These are phyloP conservation scores for Neotropicomus parvogracilis DNA, from an alignment of 1,284 basidiomycete genomes.

Conservation along the genomic window DNA sequence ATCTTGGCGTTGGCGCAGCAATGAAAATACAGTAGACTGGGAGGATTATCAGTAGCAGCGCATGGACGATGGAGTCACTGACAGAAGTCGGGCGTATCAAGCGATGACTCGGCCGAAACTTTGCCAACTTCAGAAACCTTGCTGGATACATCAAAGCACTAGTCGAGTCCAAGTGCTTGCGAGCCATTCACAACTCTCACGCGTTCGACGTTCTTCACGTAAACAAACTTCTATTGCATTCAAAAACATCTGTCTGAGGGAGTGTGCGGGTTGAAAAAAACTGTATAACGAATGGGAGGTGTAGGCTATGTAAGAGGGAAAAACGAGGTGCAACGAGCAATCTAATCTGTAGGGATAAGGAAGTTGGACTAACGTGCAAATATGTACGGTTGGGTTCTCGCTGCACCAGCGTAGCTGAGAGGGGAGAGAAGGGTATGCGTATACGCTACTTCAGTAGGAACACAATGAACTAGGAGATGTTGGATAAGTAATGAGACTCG, in stretches of 20 bases:
- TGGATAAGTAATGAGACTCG: conserved; percentile 14
- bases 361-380: conserved; percentile 22
- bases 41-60: conserved; percentile 3
- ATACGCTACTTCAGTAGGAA: conserved; percentile 25
- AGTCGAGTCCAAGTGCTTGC: no score
- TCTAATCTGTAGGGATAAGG: conserved; percentile 17
- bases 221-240: conserved; percentile 28
- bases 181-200: no score
- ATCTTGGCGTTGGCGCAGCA: conserved; percentile 1
- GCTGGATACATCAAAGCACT: conserved; percentile 1
- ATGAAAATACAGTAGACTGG: conserved; percentile 4
- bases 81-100: conserved; percentile 4
- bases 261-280: conserved; percentile 27
- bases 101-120: conserved; percentile 10
- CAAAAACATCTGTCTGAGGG: conserved; percentile 22
- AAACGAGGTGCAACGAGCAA: conserved; percentile 20
- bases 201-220: not conserved
- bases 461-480: conserved; percentile 21
- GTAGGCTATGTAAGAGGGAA: conserved; percentile 17
- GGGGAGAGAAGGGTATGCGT: conserved; percentile 21
- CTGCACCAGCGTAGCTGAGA: conserved; percentile 16
- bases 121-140: not conserved
- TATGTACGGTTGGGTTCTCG: conserved; percentile 22
- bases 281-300: conserved; percentile 26
- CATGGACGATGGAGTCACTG: conserved; percentile 4